phyloP scores from a whole-genome alignment of 805 yeast genomes.

The Saccharomycopsis babjevae region DNA sequence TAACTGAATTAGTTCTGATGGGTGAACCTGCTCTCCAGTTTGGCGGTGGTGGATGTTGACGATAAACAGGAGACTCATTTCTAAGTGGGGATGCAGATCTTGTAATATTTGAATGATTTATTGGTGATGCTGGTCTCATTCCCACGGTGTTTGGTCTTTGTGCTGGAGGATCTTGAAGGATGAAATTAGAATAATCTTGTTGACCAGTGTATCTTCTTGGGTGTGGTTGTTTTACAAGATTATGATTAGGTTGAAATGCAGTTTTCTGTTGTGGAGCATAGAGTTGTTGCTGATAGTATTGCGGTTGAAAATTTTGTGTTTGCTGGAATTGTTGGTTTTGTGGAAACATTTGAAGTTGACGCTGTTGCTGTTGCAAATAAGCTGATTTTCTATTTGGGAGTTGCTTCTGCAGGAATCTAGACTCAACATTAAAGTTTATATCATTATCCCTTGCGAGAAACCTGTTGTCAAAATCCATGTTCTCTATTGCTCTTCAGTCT shows the following conservation, averaged over 20 bases:
- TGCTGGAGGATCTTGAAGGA: background rate
- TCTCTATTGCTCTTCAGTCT: background rate
- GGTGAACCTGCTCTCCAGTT: background rate
- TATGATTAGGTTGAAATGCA: background rate
- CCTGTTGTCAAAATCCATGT: slow-evolving; percentile 10
- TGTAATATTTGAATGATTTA: background rate
- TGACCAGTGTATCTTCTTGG: background rate
- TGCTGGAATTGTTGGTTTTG: background rate
- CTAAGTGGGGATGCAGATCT: background rate
- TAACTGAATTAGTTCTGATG: background rate
- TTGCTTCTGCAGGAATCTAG: slow-evolving; percentile 7
- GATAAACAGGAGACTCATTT: background rate
- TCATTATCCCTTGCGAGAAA: slow-evolving; percentile 13
- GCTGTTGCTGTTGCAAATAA: slow-evolving; percentile 2
- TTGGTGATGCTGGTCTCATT: background rate
- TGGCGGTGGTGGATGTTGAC: background rate
- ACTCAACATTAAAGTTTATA: slow-evolving; percentile 6
- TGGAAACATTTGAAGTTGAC: background rate
- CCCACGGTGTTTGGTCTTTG: background rate
- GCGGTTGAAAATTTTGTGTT: background rate
- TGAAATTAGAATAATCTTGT: background rate
- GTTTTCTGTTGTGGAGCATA: background rate
- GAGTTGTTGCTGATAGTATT: background rate
- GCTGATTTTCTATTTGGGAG: slow-evolving; percentile 13
- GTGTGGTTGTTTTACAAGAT: background rate